Evolutionary conservation across 1,284 basidiomycete genomes (phyloP), one percentile per base, ranked within the genome.

Genomic region (Ganoderma resinaceum): DNA sequence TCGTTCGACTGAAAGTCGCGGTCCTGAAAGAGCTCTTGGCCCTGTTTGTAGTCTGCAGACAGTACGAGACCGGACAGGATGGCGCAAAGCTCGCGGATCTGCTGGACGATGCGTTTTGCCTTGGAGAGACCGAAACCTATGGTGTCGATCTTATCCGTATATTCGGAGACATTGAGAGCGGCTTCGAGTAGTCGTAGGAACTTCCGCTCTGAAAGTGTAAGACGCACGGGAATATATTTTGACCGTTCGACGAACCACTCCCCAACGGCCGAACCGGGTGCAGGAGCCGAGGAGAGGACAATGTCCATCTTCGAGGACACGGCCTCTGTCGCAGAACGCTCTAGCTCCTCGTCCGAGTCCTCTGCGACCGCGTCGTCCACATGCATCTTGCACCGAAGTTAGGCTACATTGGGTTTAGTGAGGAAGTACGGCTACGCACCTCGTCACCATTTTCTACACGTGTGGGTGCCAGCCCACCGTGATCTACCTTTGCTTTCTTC

Each of bases 101-200:
- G 93, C 61, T 90, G 85, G 2, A 94, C 93, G 59, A 94, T 93
- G 11, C 93, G 87, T 76, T 93, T 94, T 29, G 92, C 85, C 77
- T 94, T 95, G 29, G 90, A 90, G 52, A 91, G 81, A 4, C 89
- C 87, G 71, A 88, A 94, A 1, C 90, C 87, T 55, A 94, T 79
- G 53, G 90, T 91, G 79, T 94, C 92, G 46, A 94, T 93, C 77
- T 92, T 93, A 83, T 95, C 93, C 37, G 93, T 95, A 76, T 94
- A 95, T 77, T 95, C 93, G 8, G 91, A 93, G 29, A 94, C 93
- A 61, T 86, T 87, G 40, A 93, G 84, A 1, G 93, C 93, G 7
- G 92, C 92, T 67, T 95, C 93, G 58, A 95, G 84, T 6, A 95
- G 85, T 33, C 93, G 90, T 62, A 95, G 88, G 77, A 84, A 92